A percentile compares a stretch with the other conserved stretches of the same genome.
Conservation (phyloP, 495 filamentous ascomycete genomes). For the Xylaria palmicola region DNA sequence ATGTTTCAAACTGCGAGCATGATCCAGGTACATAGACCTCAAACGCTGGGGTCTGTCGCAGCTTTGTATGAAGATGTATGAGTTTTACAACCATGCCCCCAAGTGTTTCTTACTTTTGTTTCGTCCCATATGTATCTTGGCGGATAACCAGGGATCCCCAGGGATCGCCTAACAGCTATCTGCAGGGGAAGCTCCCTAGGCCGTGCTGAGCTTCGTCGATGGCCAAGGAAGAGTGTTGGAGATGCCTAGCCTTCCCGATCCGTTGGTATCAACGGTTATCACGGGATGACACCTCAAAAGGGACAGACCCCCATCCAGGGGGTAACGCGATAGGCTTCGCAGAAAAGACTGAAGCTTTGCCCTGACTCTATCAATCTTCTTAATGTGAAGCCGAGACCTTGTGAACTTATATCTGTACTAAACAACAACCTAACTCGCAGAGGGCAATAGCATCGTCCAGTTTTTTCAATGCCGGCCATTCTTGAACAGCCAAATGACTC, state of each 20-base stretch:
- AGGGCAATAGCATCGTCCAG: neutral
- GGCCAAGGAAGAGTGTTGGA: neutral
- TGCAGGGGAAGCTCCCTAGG: constrained; percentile 12
- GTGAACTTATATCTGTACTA: neutral
- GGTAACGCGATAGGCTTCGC: neutral
- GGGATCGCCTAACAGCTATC: neutral
- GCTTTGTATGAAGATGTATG: neutral
- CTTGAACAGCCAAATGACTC: neutral
- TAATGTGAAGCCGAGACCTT: neutral
- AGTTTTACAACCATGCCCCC: neutral
- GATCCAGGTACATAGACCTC: neutral
- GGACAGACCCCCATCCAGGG: neutral
- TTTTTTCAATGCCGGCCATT: neutral
- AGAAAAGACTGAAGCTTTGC: neutral
- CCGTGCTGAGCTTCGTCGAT: constrained; percentile 6
- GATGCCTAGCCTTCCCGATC: neutral
- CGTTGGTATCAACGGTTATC: neutral
- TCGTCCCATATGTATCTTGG: constrained; percentile 10
- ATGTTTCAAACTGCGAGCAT: neutral
- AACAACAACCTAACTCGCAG: neutral
- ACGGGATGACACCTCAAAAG: neutral
- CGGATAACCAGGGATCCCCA: neutral
- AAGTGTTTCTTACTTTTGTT: constrained; percentile 5
- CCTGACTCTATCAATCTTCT: neutral
- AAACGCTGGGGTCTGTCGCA: constrained; percentile 4